phyloP scores from a whole-genome alignment of 148 eudicot species.

The Silene latifolia region DNA sequence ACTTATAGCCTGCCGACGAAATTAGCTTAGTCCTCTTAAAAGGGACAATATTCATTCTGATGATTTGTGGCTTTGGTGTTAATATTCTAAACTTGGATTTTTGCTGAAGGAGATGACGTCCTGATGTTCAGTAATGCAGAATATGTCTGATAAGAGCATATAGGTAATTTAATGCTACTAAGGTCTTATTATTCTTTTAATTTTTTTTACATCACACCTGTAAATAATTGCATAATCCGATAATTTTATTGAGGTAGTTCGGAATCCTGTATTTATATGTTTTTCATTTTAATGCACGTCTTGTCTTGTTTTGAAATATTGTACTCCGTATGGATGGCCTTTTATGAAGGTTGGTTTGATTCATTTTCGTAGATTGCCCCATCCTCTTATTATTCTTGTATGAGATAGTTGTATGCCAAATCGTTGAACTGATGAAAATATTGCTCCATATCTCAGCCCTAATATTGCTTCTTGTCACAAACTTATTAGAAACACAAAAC shows the following conservation, averaged over 20 bases:
- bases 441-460: no score
- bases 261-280: conserved; percentile 4
- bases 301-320: background rate
- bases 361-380: background rate
- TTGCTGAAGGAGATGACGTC: background rate
- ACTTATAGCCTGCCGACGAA: conserved; percentile 68
- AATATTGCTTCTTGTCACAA: no score
- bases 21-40: conserved; percentile 23
- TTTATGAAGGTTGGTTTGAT: background rate
- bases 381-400: no score
- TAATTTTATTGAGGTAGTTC: conserved; percentile 3
- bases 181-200: conserved; percentile 12
- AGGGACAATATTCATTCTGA: background rate
- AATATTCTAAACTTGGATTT: background rate
- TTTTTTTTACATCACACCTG: conserved; percentile 17
- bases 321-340: background rate
- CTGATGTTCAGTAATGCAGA: background rate
- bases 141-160: background rate
- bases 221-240: conserved; percentile 22
- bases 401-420: no score
- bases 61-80: conserved; percentile 1
- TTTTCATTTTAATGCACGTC: background rate
- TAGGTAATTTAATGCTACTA: conserved; percentile 11
- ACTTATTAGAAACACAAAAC: no score
- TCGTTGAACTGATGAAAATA: no score